Evolutionary conservation across 345 rosid genomes (phyloP).

Genomic region (Rhodomyrtus tomentosa): DNA sequence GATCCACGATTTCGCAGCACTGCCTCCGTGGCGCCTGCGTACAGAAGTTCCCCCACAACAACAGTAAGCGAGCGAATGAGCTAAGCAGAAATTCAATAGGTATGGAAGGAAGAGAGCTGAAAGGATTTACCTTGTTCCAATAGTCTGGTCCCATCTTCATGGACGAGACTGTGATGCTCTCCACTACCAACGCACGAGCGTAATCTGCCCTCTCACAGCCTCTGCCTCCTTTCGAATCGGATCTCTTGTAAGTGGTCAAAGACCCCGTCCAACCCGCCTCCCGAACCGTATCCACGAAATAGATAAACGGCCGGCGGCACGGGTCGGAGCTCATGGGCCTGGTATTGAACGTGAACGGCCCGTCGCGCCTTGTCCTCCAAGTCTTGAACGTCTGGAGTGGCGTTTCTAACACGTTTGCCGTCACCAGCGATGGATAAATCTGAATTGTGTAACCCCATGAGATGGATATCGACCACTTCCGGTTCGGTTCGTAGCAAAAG

Average conservation of each 20-base stretch:
- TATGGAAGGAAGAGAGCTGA: neutral
- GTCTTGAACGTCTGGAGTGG: constrained; percentile 75
- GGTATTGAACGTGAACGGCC: constrained; percentile 71
- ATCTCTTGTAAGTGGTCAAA: constrained; percentile 29
- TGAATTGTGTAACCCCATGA: constrained; percentile 87
- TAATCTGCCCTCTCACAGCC: constrained; percentile 21
- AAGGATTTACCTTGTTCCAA: constrained; percentile 50
- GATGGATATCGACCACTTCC: constrained; percentile 62
- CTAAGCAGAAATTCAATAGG: neutral
- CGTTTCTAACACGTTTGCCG: constrained; percentile 27
- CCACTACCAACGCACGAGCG: constrained; percentile 20
- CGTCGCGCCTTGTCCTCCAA: constrained; percentile 48
- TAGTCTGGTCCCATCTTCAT: constrained; percentile 45
- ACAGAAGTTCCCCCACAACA: neutral
- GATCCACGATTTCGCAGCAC: constrained; percentile 45
- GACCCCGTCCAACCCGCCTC: constrained; percentile 37
- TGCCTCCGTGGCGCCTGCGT: constrained; percentile 46
- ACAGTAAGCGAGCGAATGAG: neutral
- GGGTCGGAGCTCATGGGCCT: constrained; percentile 30
- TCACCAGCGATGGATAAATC: constrained; percentile 32
- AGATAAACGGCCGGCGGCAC: constrained; percentile 39
- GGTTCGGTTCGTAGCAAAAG: constrained; percentile 39
- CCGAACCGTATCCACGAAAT: constrained; percentile 40
- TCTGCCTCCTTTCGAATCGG: constrained; percentile 7
- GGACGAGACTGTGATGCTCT: constrained; percentile 37